phyloP scores from a whole-genome alignment of 73 alveolate genomes.

The Paramecium primaurelia region DNA sequence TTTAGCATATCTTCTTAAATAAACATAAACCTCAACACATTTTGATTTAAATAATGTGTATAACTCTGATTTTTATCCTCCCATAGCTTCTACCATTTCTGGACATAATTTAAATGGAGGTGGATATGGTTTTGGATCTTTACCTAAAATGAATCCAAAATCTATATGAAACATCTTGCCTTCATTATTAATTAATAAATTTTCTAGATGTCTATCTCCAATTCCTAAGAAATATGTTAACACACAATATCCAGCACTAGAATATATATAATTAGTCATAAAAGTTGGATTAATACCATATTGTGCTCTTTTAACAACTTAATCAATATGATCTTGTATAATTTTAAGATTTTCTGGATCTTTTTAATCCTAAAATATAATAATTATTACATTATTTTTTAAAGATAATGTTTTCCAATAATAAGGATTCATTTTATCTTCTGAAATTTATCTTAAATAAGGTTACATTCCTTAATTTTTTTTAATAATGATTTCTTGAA shows the following conservation, averaged over 20 bases:
- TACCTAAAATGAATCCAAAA: slow-evolving; percentile 98
- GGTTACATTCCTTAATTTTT: not conserved
- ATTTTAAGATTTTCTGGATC: slow-evolving; percentile 49
- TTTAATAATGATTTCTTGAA: slow-evolving; percentile 84
- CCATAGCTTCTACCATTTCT: slow-evolving; percentile 99
- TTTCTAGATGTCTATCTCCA: slow-evolving; percentile 99
- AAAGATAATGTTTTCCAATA: not conserved
- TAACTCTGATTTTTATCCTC: slow-evolving; percentile 82
- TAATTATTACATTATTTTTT: slow-evolving; percentile 36
- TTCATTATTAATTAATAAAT: slow-evolving; percentile 88
- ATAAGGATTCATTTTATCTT: not conserved
- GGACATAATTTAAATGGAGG: slow-evolving; percentile 99
- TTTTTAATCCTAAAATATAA: slow-evolving; percentile 37
- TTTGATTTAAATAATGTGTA: slow-evolving; percentile 85
- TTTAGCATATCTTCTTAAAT: slow-evolving; percentile 88
- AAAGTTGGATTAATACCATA: slow-evolving; percentile 66
- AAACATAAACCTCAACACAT: slow-evolving; percentile 91
- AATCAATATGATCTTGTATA: not conserved
- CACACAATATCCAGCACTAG: slow-evolving; percentile 98
- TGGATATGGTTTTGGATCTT: slow-evolving; percentile 94
- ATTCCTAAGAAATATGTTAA: slow-evolving; percentile 98
- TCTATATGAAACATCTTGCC: slow-evolving; percentile 99
- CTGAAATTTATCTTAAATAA: not conserved
- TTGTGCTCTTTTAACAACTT: not conserved
- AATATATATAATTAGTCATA: slow-evolving; percentile 84